Percentiles rank a stretch among this genome's conserved stretches.
These are phyloP conservation scores for Mortierella sp. DNA, from an alignment of 371 early-diverging fungal species.

Conservation along the genomic window DNA sequence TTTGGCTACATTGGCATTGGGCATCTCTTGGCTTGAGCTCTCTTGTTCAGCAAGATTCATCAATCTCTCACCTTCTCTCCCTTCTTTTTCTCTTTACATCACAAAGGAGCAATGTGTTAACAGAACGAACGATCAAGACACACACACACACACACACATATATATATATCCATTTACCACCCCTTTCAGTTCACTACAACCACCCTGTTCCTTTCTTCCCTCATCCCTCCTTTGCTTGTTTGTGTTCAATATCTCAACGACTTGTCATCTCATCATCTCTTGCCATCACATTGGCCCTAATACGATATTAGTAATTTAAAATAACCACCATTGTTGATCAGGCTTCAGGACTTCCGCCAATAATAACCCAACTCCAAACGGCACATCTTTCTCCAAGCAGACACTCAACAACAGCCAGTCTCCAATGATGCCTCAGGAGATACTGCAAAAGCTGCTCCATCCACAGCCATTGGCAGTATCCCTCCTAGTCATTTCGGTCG, in stretches of 20 bases:
- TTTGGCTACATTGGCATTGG: neutral
- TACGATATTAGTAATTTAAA: neutral
- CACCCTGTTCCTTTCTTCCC: neutral
- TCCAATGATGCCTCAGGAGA: constrained; percentile 39
- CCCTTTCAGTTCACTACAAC: neutral
- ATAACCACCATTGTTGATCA: neutral
- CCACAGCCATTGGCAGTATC: constrained; percentile 31
- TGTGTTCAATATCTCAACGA: neutral
- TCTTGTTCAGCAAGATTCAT: neutral
- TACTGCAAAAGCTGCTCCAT: constrained; percentile 32
- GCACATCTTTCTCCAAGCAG: neutral
- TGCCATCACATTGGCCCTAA: too few relatives aligned
- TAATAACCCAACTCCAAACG: neutral
- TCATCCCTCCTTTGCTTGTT: neutral
- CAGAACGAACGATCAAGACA: neutral
- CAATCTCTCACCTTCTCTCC: neutral
- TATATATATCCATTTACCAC: neutral
- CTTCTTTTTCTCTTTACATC: neutral
- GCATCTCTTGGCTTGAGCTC: neutral
- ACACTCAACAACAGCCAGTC: neutral
- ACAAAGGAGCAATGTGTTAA: neutral
- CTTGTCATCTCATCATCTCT: neutral
- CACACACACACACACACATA: too few relatives aligned
- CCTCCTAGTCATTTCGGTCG: constrained; percentile 24
- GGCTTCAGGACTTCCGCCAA: neutral